These are phyloP conservation scores for Macrophomina pseudophaseolina DNA, from an alignment of 2,329 filamentous ascomycete species.

Conservation along the genomic window DNA sequence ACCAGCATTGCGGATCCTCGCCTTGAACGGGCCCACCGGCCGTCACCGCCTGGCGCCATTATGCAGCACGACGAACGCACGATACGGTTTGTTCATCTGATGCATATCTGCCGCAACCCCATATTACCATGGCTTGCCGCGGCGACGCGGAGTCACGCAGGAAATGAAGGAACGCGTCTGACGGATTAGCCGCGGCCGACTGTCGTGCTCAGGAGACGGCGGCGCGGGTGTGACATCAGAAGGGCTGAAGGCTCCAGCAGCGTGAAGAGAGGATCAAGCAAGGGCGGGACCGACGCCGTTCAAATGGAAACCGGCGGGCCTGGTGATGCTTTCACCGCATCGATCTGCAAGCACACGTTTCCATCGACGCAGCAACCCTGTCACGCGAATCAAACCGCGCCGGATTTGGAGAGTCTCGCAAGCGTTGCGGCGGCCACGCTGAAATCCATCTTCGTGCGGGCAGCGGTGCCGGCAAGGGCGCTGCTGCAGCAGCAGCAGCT, in stretches of 20 bases:
- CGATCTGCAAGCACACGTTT: conserved; percentile 28
- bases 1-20: conserved; percentile 24
- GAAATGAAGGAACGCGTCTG: conserved; percentile 26
- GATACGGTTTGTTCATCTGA: conserved; percentile 9
- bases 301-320: conserved; percentile 14
- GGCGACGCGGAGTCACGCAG: conserved; percentile 11
- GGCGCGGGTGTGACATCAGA: conserved; percentile 26
- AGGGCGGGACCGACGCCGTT: conserved; percentile 21
- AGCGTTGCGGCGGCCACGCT: conserved; percentile 15
- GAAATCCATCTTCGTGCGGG: conserved; percentile 11
- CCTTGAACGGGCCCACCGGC: conserved; percentile 22
- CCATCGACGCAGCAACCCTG: conserved; percentile 21
- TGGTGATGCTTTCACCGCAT: conserved; percentile 27
- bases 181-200: conserved; percentile 6
- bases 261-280: conserved; percentile 26
- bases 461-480: conserved; percentile 7
- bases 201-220: conserved; percentile 24
- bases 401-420: conserved; percentile 15
- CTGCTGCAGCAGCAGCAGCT: background rate
- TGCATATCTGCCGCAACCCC: conserved; percentile 11
- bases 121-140: background rate
- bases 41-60: conserved; percentile 24
- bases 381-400: conserved; percentile 8
- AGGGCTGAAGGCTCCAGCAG: background rate
- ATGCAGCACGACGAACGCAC: conserved; percentile 16